phyloP scores from a whole-genome alignment of 2,329 filamentous ascomycete species.

The Neobulgaria alba region DNA sequence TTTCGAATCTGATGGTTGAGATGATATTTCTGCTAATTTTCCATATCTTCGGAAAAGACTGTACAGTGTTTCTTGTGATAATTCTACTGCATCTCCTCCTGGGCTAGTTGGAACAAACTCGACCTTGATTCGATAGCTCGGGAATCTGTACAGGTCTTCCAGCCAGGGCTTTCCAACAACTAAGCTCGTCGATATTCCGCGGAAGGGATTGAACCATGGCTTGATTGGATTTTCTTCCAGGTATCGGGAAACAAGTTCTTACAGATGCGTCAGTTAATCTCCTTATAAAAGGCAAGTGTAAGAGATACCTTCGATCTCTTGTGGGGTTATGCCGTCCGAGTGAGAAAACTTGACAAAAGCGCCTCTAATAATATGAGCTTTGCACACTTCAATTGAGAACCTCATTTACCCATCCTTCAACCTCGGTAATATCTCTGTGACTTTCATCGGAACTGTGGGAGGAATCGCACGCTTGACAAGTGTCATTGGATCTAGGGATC shows the following conservation, averaged over 20 bases:
- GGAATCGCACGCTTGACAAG: conserved; percentile 56
- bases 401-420: conserved; percentile 65
- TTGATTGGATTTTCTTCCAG: conserved; percentile 64
- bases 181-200: conserved; percentile 58
- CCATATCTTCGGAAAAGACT: conserved; percentile 83
- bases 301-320: conserved; percentile 44
- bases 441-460: conserved; percentile 50
- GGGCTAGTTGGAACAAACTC: conserved; percentile 73
- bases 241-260: conserved; percentile 48
- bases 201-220: conserved; percentile 86
- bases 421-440: conserved; percentile 75
- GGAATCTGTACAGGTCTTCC: conserved; percentile 80
- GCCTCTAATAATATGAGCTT: conserved; percentile 36
- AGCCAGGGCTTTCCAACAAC: conserved; percentile 88
- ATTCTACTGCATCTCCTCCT: conserved; percentile 63
- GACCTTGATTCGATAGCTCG: conserved; percentile 65
- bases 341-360: conserved; percentile 82
- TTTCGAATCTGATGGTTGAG: conserved; percentile 81
- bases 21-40: conserved; percentile 76
- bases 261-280: no score
- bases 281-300: not conserved
- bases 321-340: conserved; percentile 33
- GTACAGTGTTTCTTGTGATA: conserved; percentile 82
- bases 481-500: conserved; percentile 45
- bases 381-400: not conserved